Base-by-base conservation (phyloP, 305 asterid genomes). In the Fraxinus platypoda region DNA sequence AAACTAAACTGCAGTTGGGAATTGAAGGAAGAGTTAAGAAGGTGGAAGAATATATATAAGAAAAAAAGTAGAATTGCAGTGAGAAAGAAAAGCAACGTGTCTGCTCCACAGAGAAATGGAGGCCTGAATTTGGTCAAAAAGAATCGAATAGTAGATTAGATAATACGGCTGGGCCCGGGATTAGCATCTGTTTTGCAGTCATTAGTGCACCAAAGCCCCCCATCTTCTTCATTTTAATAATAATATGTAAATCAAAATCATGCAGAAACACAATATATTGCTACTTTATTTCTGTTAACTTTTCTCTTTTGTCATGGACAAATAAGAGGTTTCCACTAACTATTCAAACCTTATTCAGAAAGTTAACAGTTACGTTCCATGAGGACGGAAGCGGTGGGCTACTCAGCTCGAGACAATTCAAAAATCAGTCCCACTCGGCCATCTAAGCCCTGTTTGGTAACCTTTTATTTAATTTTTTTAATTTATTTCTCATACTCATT, bases 101-200 rank as follows among this genome's bases (percentile, higher is more conserved):
- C 93, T 23, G 73, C 68, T 88, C 73, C 57, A 81, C 88, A 84
- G 83, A 84, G 87, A 81, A 38, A 52, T 25, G 87, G 87, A 86
- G 88, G 86, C 78, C 72, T 23, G 72, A 64, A 25, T 64, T 64
- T 25, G 17, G 31, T 25, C 28, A 25, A 64, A 64, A 0, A 25
- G 72, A 23, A 64, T 64, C 33, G 13, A 64, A 64, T 64, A 6
- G 0, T 12, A 6, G 75, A 13, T 30, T 13, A 15, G 37, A 70
- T 30, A 12, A 70, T 70, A 31, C 15, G 38, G 12, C 23, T 70
- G 75, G 75, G 75, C 75, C 75, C 75, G 75, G 41, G 75, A 13
- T 70, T 70, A 21, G 75, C 75, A 70, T 34, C 41, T 70, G 75
- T 70, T 70, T 28, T 70, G 75, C 38, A 30, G 75, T 70, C 41